Evolutionary conservation across 768 basidiomycete genomes (phyloP).

Genomic region (Mycena haematopus): DNA sequence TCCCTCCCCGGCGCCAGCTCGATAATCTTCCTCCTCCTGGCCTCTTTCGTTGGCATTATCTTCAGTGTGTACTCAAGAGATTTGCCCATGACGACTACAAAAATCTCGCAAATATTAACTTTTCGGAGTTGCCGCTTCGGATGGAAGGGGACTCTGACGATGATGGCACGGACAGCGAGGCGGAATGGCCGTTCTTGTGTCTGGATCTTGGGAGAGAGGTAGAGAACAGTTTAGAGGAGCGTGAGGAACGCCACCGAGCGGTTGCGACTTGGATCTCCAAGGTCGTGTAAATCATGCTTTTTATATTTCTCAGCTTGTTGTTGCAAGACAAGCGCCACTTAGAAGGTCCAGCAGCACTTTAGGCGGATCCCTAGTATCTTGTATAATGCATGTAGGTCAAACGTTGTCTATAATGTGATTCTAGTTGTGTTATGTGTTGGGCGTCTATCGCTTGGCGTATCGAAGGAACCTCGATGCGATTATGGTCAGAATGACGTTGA

Average conservation of each 20-base stretch:
- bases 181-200: background rate
- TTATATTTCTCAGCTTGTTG: too few relatives aligned
- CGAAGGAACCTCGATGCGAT: constrained; percentile 75
- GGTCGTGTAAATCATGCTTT: too few relatives aligned
- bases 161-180: constrained; percentile 6
- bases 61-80: background rate
- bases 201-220: background rate
- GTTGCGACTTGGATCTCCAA: background rate
- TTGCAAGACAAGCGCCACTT: too few relatives aligned
- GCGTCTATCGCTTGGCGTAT: constrained; percentile 65
- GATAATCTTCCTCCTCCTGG: constrained; percentile 1
- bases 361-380: too few relatives aligned
- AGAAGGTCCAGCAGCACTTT: too few relatives aligned
- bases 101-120: background rate
- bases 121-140: background rate
- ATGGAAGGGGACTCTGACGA: constrained; percentile 8
- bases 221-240: background rate
- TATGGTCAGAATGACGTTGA: constrained; percentile 73
- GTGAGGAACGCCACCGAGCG: background rate
- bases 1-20: background rate
- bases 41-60: constrained; percentile 15
- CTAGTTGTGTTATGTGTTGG: background rate
- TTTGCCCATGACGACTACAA: constrained; percentile 5
- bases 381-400: too few relatives aligned
- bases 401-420: too few relatives aligned